Evolutionary conservation across 1,284 basidiomycete genomes (phyloP), one percentile per base, ranked within the genome.

Genomic region (Cronartium quercuum): DNA sequence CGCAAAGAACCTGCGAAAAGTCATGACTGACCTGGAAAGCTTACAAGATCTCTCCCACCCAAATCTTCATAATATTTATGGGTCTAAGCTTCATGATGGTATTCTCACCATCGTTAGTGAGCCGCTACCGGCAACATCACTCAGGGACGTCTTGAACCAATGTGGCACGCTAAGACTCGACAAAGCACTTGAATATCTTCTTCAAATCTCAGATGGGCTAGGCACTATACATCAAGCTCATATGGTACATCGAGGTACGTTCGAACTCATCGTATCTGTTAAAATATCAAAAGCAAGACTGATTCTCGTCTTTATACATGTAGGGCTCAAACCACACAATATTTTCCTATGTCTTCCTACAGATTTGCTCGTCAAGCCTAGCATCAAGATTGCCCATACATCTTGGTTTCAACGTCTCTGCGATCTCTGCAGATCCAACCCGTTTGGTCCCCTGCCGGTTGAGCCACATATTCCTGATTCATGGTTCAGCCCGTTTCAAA

Each of bases 381-480:
- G 29, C 10, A 63, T 63, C 44, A 71, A 71, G 44, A 60, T 71
- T 37, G 41, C 34, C 41, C 62, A 71, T 38, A 62, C 64, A 5
- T 71, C 68, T 18, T 71, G 68, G 68, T 71, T 64, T 55, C 68
- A 71, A 55, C 21, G 68, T 38, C 60, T 71, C 57, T 71, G 61
- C 41, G 68, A 71, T 35, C 41, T 71, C 29, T 63, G 61, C 44
- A 71, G 64, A 71, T 71, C 68, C 37, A 71, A 71, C 44, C 68
- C 68, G 64, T 71, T 71, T 64, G 62, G 60, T 15, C 42, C 62
- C 13, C 68, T 71, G 37, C 60, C 68, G 9, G 24, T 21, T 18
- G 68, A 71, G 12, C 38, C 61, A 44, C 61, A 15, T 18, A 21
- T 21, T 40, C 68, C 68, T 41, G 68, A 71, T 63, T 24, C 61